These are phyloP conservation scores for Fusarium musae DNA, from an alignment of 2,329 filamentous ascomycete species.

Conservation along the genomic window DNA sequence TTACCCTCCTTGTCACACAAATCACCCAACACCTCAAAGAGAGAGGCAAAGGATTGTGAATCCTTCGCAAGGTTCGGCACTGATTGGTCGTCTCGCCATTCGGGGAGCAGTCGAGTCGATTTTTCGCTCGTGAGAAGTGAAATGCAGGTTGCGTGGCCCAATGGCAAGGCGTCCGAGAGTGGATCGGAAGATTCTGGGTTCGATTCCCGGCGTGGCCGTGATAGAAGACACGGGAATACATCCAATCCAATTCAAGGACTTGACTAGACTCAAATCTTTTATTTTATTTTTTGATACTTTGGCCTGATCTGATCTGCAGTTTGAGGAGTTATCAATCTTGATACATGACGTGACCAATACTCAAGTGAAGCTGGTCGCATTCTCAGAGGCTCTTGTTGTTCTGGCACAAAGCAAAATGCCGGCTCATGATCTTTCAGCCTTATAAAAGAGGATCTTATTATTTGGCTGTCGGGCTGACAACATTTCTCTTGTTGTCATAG, in stretches of 20 bases:
- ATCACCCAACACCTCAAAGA: neutral
- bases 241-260: neutral
- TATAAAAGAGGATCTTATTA: neutral
- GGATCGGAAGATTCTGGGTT: conserved; percentile 5
- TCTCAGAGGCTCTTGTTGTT: neutral
- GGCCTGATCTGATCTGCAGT: fast-evolving
- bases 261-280: neutral
- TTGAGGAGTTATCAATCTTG: fast-evolving
- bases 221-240: fast-evolving
- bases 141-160: neutral
- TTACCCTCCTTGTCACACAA: neutral
- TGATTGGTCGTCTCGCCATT: neutral
- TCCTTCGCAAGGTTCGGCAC: neutral
- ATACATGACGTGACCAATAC: neutral
- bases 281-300: neutral
- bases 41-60: neutral
- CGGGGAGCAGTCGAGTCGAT: neutral
- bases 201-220: neutral
- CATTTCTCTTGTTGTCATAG: neutral
- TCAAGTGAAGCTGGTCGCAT: neutral
- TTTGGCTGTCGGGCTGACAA: neutral
- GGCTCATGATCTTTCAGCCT: neutral
- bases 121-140: neutral
- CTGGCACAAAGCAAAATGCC: neutral
- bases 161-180: conserved; percentile 2